Evolutionary conservation across 306 rosid species (phyloP), one percentile per base, ranked within the genome.

Genomic region (Rubus parviflorus): DNA sequence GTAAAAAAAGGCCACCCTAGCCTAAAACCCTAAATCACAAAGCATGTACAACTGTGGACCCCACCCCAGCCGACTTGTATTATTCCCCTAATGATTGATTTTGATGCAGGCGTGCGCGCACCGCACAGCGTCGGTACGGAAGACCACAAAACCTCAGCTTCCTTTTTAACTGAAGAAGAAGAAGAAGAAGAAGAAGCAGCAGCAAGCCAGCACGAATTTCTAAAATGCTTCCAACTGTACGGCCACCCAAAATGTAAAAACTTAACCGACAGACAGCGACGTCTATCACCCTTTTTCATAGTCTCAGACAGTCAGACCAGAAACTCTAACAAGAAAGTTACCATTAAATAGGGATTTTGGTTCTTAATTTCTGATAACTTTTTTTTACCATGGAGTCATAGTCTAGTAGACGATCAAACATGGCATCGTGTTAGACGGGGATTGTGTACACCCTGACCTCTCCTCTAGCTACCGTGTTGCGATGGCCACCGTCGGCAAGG

Each of bases 181-280:
- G n/a, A n/a, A n/a, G n/a, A n/a, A n/a, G 20, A 35, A 10, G 30
- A 25, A 8, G 6, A 23, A 23, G 13, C 38, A 52, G 56, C 25
- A 70, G 72, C 76, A 58, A 17, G 61, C 69, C 77, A 19, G 84
- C 79, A 40, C 74, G 74, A 74, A 84, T 60, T 37, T 20, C 74
- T 66, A 77, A 84, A 64, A 76, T 61, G 75, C 76, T 70, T 61
- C 81, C 77, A 76, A 68, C 68, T 51, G 79, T 73, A 80, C 84
- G 80, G 84, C 73, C 73, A 51, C 81, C 79, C 84, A 60, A 40
- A 47, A 54, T 58, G 70, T 25, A 65, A 46, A 62, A 40, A 4
- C 52, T 38, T 68, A 43, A 68, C 77, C 76, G 71, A 46, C 71
- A 70, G 83, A 75, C 20, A 46, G 42, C 77, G 43, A 62, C 80